Percentiles rank a stretch among this genome's conserved stretches.
Evolutionary conservation across 225 moss, liverwort and hornwort genomes (phyloP).

Genomic region (Bryum argenteum): DNA sequence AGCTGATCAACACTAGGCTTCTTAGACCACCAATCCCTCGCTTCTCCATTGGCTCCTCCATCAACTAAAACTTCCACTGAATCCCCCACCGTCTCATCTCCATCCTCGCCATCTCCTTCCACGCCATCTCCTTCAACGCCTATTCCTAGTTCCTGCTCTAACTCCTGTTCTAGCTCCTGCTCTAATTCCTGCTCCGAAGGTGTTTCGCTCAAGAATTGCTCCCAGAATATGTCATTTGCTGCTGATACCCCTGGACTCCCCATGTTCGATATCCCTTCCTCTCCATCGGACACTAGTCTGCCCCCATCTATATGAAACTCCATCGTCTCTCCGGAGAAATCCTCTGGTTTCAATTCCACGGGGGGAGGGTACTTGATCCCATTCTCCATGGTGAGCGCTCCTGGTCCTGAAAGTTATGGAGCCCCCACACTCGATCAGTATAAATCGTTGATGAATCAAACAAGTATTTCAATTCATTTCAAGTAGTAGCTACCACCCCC

Average conservation of each 20-base stretch:
- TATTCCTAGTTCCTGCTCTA: constrained; percentile 53
- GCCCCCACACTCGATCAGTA: not conserved
- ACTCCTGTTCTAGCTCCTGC: constrained; percentile 42
- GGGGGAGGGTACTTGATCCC: constrained; percentile 25
- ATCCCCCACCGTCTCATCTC: constrained; percentile 34
- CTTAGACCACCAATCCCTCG: constrained; percentile 56
- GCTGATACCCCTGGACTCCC: constrained; percentile 53
- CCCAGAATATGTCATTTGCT: constrained; percentile 89
- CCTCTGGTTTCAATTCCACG: constrained; percentile 36
- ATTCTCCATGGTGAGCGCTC: constrained; percentile 38
- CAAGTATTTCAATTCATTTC: too few relatives aligned
- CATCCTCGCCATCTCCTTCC: constrained; percentile 43
- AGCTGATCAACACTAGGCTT: constrained; percentile 79
- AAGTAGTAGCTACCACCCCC: too few relatives aligned
- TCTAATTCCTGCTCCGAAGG: constrained; percentile 56
- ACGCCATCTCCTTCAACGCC: constrained; percentile 36
- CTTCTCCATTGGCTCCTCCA: constrained; percentile 37
- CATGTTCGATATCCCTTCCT: constrained; percentile 45
- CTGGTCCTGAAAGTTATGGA: constrained; percentile 34
- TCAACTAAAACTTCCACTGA: constrained; percentile 22
- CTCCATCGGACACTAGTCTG: constrained; percentile 47
- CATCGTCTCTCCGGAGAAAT: constrained; percentile 56
- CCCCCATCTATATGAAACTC: constrained; percentile 46
- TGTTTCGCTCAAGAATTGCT: constrained; percentile 76
- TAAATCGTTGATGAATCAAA: too few relatives aligned